Evolutionary conservation across 192 early-diverging fungal genomes (phyloP), one percentile per base, ranked within the genome.

Genomic region (Neocallimastix lanati): DNA sequence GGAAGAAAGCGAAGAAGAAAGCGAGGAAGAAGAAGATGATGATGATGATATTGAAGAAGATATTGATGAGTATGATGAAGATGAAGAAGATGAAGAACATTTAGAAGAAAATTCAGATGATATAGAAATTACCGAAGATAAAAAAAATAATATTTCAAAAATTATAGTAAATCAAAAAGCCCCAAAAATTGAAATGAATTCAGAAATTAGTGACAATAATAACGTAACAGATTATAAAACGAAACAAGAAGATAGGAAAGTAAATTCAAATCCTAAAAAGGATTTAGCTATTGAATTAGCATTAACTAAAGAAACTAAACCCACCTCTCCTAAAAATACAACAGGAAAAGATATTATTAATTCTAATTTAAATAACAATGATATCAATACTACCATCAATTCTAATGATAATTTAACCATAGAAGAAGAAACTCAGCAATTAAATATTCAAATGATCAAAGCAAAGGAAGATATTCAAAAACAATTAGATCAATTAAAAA

Each of bases 1-100:
- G 30, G 28, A 80, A 77, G 82, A 84, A 9, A 76, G 7, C 38
- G 77, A 28, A 21, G 81, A 81, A 2, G 33, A 27, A 6, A 81
- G 79, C 4, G 78, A 80, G 28, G 18, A 30, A 25, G 76, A 83
- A 29, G 78, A 82, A 78, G 37, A 50, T 28, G 78, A n/a, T 16
- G 77, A 50, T 3, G 40, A 50, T 4, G 40, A 50, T 2, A 21
- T 50, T 21, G 40, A 50, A 4, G 40, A 50, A 21, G 40, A 50
- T 50, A 21, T 50, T 50, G 40, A 50, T 4, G 40, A 50, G 6
- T 50, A 50, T 21, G 40, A 50, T 50, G 40, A 50, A 50, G 40
- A 50, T 50, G 40, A 50, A 50, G 40, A 50, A 50, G 40, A 50
- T 50, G 40, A 50, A 21, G 40, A 50, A 50, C 16, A 50, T 50